These are phyloP conservation scores for Gypsophila paniculata DNA, from an alignment of 179 eudicot genomes.

Conservation along the genomic window DNA sequence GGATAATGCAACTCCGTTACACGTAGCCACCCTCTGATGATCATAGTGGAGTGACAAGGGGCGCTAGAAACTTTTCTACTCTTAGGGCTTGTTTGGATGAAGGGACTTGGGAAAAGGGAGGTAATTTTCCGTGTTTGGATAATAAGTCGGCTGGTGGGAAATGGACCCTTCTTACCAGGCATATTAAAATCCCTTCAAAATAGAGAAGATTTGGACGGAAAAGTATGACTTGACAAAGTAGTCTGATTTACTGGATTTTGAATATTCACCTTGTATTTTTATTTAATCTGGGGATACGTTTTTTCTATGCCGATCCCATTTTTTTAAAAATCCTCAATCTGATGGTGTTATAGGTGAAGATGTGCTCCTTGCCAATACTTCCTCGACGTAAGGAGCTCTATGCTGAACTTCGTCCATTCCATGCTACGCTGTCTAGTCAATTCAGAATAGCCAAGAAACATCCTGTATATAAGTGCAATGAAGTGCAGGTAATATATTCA, in stretches of 20 bases:
- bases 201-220: too few relatives aligned
- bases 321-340: not conserved
- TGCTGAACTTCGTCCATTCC: slow-evolving; percentile 69
- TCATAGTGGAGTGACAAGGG: too few relatives aligned
- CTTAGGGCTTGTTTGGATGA: too few relatives aligned
- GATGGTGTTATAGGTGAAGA: slow-evolving; percentile 50
- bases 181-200: too few relatives aligned
- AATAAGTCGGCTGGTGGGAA: too few relatives aligned
- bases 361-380: slow-evolving; percentile 63
- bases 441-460: slow-evolving; percentile 46
- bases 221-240: not conserved
- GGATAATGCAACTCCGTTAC: too few relatives aligned
- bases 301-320: not conserved
- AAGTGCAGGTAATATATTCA: slow-evolving; percentile 57
- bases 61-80: too few relatives aligned
- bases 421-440: slow-evolving; percentile 57
- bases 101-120: too few relatives aligned
- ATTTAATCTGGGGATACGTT: not conserved
- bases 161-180: too few relatives aligned
- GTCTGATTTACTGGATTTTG: not conserved
- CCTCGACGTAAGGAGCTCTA: slow-evolving; percentile 76
- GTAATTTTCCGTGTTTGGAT: too few relatives aligned
- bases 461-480: slow-evolving; percentile 78
- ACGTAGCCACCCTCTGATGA: too few relatives aligned
- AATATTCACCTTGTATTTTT: not conserved